Base-by-base conservation (phyloP, 164 flowering plant species). In the Kingdonia uniflora region DNA sequence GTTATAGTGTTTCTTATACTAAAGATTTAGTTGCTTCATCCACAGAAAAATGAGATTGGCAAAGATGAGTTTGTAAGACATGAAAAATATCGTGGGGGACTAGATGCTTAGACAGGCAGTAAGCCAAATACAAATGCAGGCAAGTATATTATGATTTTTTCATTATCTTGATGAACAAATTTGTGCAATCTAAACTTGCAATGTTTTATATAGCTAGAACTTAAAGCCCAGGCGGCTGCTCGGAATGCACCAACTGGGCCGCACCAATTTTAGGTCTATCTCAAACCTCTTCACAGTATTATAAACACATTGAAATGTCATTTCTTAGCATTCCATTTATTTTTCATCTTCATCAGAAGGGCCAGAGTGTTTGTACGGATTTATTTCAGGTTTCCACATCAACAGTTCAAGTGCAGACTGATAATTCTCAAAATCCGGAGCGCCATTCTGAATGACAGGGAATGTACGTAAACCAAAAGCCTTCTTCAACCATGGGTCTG, bases 61-160 rank as follows among this genome's bases (percentile, higher is more conserved):
- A 86, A 84, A 70, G 95, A 84, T 6, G 80, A 60, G 38, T 92
- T 92, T 68, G 76, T 86, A 39, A 70, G 89, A 63, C 84, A 81
- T 88, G 79, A 75, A 79, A 65, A 69, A 63, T 61, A 72, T 88
- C 61, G 95, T 88, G 19, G 97, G 99, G 37, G 96, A 86, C 56
- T 87, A 84, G 68, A 81, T 84, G 91, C 88, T 92, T 19, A 84
- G 74, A 73, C 46, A 74, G 71, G 97, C 95, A 41, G 79, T 81
- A 19, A 41, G 44, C 24, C 72, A 74, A 65, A 38, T 88, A 55
- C 87, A 81, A 38, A 49, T 68, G n/a, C 51, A 79, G 83, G 95
- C 79, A 71, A 66, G 68, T 41, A 39, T 10, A 33, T 29, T 17
- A 20, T 21, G 19, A 19, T 38, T 42, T 52, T n/a, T 16, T 60